Conservation (phyloP, 1,284 basidiomycete species). For the Hemileia vastatrix region DNA sequence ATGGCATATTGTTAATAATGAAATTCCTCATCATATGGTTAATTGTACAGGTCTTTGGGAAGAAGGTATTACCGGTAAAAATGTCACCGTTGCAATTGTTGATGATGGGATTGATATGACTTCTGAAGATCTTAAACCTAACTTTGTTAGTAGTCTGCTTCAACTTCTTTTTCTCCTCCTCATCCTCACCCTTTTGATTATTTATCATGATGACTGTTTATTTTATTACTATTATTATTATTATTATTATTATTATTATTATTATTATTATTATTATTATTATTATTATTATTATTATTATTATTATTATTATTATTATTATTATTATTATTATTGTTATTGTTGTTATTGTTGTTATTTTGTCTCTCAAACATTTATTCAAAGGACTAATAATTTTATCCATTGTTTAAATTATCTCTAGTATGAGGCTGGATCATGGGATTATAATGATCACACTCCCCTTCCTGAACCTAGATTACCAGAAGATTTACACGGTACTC, state of each 20-base stretch:
- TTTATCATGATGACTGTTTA: too few species aligned
- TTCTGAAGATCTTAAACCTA: constrained; percentile 42
- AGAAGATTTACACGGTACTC: constrained; percentile 94
- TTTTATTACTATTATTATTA: too few species aligned
- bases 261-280: too few species aligned
- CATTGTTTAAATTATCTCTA: too few species aligned
- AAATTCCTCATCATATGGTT: constrained; percentile 66
- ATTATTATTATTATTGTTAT: neutral
- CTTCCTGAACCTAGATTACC: constrained; percentile 76
- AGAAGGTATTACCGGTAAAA: constrained; percentile 72
- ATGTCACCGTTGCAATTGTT: constrained; percentile 77
- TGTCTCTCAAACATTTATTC: neutral
- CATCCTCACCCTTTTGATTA: too few species aligned
- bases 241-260: too few species aligned
- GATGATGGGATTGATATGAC: constrained; percentile 89
- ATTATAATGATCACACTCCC: constrained; percentile 87
- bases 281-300: too few species aligned
- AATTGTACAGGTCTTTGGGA: constrained; percentile 78
- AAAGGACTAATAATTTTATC: neutral
- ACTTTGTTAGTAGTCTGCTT: constrained; percentile 41
- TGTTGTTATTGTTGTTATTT: neutral
- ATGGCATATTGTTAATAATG: constrained; percentile 83
- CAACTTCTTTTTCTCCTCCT: too few species aligned
- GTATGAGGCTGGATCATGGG: constrained; percentile 83
- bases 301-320: neutral